Evolutionary conservation across 805 yeast species (phyloP).

Genomic region (Ogataea salicorniae): DNA sequence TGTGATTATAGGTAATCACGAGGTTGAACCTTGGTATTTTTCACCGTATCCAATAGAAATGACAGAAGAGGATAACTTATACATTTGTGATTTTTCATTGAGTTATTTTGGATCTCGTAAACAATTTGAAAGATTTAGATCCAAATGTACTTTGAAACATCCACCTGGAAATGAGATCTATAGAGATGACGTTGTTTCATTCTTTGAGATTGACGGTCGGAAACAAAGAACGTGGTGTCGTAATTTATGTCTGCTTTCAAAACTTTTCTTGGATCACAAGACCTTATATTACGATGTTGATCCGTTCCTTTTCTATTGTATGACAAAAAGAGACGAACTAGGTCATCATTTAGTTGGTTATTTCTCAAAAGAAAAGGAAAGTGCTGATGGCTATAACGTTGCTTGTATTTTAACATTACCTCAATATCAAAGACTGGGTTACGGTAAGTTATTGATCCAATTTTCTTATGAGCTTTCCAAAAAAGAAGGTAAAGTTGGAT

Average conservation of each 20-base stretch:
- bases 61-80: slow-evolving; percentile 86
- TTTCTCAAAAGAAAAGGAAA: slow-evolving; percentile 94
- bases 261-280: slow-evolving; percentile 90
- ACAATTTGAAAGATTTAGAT: slow-evolving; percentile 88
- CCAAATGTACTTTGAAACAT: slow-evolving; percentile 82
- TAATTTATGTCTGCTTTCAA: slow-evolving; percentile 83
- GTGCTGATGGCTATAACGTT: slow-evolving; percentile 90
- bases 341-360: slow-evolving; percentile 97
- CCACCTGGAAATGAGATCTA: slow-evolving; percentile 99
- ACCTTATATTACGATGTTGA: slow-evolving; percentile 97
- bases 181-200: slow-evolving; percentile 86
- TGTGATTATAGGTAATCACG: slow-evolving; percentile 81
- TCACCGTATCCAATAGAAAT: slow-evolving; percentile 95
- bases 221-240: slow-evolving; percentile 97
- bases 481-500: slow-evolving; percentile 85
- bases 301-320: slow-evolving; percentile 92
- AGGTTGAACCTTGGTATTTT: slow-evolving; percentile 98
- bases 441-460: slow-evolving; percentile 85
- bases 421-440: slow-evolving; percentile 93
- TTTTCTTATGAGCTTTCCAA: slow-evolving; percentile 88
- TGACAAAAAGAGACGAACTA: slow-evolving; percentile 82
- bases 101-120: slow-evolving; percentile 83
- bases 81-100: slow-evolving; percentile 86
- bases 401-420: slow-evolving; percentile 97
- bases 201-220: slow-evolving; percentile 96